Conservation (phyloP, 257 asterid species). For the Solanum gracilifrons region DNA sequence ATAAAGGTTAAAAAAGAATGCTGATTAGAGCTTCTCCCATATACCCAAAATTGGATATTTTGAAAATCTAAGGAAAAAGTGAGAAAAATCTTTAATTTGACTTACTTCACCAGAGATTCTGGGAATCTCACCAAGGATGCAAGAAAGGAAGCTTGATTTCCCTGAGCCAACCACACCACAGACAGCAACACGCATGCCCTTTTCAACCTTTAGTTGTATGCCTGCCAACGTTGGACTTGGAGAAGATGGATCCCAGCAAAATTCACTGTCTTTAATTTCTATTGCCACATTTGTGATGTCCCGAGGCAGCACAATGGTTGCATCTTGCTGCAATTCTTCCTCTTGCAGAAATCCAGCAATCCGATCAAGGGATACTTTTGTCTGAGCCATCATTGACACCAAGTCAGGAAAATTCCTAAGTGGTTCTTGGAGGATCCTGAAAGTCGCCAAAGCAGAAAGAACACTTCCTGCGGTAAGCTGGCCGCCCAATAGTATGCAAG, state of each 20-base stretch:
- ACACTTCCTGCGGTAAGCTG: conserved; percentile 73
- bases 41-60: neutral
- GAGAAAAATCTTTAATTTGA: conserved; percentile 1
- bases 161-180: conserved; percentile 80
- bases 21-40: neutral
- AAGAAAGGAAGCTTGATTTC: conserved; percentile 66
- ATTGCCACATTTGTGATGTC: conserved; percentile 36
- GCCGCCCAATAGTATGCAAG: conserved; percentile 59
- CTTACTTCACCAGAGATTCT: conserved; percentile 67
- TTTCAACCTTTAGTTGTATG: conserved; percentile 35
- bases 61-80: neutral
- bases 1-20: neutral
- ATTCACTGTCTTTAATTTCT: conserved; percentile 51
- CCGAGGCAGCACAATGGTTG: conserved; percentile 37
- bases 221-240: conserved; percentile 39
- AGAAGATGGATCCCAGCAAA: conserved; percentile 49
- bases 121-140: conserved; percentile 74
- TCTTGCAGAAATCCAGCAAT: conserved; percentile 51
- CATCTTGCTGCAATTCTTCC: conserved; percentile 59
- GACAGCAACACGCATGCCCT: conserved; percentile 72
- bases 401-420: conserved; percentile 66
- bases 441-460: conserved; percentile 71
- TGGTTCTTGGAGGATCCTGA: conserved; percentile 67
- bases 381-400: conserved; percentile 85
- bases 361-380: conserved; percentile 69